These are phyloP conservation scores for Clitopilus hobsonii DNA, from an alignment of 768 basidiomycete genomes.

Conservation along the genomic window DNA sequence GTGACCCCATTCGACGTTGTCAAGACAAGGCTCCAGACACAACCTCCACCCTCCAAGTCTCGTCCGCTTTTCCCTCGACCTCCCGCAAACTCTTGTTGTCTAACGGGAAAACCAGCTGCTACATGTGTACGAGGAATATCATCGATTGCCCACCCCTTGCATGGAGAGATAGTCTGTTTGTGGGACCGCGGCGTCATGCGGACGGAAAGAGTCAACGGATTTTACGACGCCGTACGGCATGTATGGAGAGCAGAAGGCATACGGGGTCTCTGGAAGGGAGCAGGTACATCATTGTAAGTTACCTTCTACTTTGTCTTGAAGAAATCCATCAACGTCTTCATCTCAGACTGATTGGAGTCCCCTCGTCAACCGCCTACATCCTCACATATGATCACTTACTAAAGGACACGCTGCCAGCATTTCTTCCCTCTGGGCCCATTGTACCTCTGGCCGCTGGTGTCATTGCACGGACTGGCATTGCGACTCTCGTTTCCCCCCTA, in stretches of 20 bases:
- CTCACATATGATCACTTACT: slow-evolving; percentile 90
- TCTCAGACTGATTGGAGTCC: slow-evolving; percentile 81
- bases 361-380: slow-evolving; percentile 91
- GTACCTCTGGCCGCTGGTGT: slow-evolving; percentile 81
- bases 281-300: slow-evolving; percentile 82
- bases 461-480: slow-evolving; percentile 73
- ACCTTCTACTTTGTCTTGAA: background rate
- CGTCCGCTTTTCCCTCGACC: slow-evolving; percentile 46
- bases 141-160: slow-evolving; percentile 54
- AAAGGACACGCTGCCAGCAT: slow-evolving; percentile 52
- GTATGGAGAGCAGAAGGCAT: slow-evolving; percentile 80
- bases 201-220: slow-evolving; percentile 75
- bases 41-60: slow-evolving; percentile 46
- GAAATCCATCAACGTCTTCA: too few species aligned
- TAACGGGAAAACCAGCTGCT: slow-evolving; percentile 44
- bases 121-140: slow-evolving; percentile 76
- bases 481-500: slow-evolving; percentile 78
- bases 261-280: slow-evolving; percentile 92
- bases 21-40: slow-evolving; percentile 95
- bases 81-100: slow-evolving; percentile 62
- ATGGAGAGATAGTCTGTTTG: slow-evolving; percentile 67
- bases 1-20: slow-evolving; percentile 99
- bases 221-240: slow-evolving; percentile 77
- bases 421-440: slow-evolving; percentile 47
- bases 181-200: slow-evolving; percentile 72